Conservation (phyloP, 1,284 basidiomycete genomes). For the Cryptococcus neoformans region DNA sequence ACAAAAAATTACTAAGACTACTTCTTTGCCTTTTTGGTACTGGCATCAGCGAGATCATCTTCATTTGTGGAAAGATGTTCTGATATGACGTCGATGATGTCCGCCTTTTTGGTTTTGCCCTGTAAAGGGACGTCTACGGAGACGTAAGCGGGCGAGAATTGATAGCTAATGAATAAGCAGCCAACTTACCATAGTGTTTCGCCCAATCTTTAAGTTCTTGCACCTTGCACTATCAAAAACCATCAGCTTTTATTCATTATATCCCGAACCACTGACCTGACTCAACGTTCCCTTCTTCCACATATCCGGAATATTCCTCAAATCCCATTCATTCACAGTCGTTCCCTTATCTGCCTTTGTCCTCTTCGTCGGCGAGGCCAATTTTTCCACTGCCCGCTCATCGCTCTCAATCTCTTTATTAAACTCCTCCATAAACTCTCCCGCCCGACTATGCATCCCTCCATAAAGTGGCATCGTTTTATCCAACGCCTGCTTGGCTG, state of each 20-base stretch:
- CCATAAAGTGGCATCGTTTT: constrained; percentile 72
- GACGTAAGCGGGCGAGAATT: background rate
- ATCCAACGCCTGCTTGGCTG: constrained; percentile 59
- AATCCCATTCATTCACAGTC: constrained; percentile 59
- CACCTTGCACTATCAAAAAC: constrained; percentile 62
- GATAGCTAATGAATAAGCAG: background rate
- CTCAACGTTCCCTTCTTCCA: constrained; percentile 59
- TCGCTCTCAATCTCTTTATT: constrained; percentile 66
- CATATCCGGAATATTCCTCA: constrained; percentile 63
- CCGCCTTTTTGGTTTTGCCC: constrained; percentile 38
- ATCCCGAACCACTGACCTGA: constrained; percentile 57
- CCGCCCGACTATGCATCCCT: constrained; percentile 79
- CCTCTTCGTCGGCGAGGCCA: constrained; percentile 23
- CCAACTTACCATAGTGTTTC: constrained; percentile 33
- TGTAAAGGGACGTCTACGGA: constrained; percentile 28
- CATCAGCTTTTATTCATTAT: background rate
- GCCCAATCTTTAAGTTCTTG: constrained; percentile 65
- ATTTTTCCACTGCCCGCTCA: constrained; percentile 52
- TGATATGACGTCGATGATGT: constrained; percentile 32
- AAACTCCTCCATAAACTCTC: constrained; percentile 70
- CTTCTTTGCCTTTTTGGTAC: background rate
- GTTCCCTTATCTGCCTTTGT: constrained; percentile 7
- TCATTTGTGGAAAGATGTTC: background rate
- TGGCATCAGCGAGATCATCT: background rate
- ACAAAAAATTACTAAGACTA: background rate